Percentiles rank a stretch among this genome's conserved stretches.
These are phyloP conservation scores for Ceratobasidium sp. DNA, from an alignment of 1,284 basidiomycete species.

Conservation along the genomic window DNA sequence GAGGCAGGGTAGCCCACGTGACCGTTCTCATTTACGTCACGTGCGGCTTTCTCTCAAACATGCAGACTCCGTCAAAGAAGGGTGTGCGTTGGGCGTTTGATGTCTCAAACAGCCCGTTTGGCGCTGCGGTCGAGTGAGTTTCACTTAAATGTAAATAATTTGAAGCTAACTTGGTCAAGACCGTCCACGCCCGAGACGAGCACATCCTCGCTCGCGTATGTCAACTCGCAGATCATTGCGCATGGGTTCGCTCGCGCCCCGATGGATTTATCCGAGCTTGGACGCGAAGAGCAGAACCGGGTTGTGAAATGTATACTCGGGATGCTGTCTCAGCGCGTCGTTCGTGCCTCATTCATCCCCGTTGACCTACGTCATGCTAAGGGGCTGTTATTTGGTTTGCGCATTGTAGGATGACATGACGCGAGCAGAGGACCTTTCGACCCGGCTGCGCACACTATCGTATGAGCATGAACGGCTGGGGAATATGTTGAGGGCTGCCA, in stretches of 20 bases:
- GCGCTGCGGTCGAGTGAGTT: slow-evolving; percentile 20
- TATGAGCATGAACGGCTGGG: slow-evolving; percentile 83
- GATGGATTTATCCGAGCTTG: slow-evolving; percentile 63
- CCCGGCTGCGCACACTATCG: slow-evolving; percentile 75
- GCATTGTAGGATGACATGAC: slow-evolving; percentile 73
- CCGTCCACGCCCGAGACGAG: slow-evolving; percentile 42
- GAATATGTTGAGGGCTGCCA: slow-evolving; percentile 65
- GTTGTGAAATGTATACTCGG: slow-evolving; percentile 77
- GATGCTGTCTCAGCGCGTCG: slow-evolving; percentile 78
- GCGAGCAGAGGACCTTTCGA: slow-evolving; percentile 75
- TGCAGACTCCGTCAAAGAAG: slow-evolving; percentile 35
- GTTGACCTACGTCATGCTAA: not conserved
- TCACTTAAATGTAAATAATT: not conserved
- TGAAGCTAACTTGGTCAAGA: not conserved
- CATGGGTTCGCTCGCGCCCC: slow-evolving; percentile 76
- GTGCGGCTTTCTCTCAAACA: slow-evolving; percentile 5
- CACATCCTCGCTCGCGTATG: slow-evolving; percentile 56
- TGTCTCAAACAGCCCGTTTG: slow-evolving; percentile 40
- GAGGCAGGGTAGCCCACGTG: slow-evolving; percentile 14
- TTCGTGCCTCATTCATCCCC: slow-evolving; percentile 55
- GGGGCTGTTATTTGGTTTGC: too few species aligned
- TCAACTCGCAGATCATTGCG: slow-evolving; percentile 77
- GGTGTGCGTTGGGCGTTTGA: slow-evolving; percentile 45
- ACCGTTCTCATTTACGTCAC: slow-evolving; percentile 39
- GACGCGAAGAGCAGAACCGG: slow-evolving; percentile 67